Percentiles rank a stretch among this genome's conserved stretches.
Conservation (phyloP, 768 basidiomycete genomes). For the Clavaria fumosa region DNA sequence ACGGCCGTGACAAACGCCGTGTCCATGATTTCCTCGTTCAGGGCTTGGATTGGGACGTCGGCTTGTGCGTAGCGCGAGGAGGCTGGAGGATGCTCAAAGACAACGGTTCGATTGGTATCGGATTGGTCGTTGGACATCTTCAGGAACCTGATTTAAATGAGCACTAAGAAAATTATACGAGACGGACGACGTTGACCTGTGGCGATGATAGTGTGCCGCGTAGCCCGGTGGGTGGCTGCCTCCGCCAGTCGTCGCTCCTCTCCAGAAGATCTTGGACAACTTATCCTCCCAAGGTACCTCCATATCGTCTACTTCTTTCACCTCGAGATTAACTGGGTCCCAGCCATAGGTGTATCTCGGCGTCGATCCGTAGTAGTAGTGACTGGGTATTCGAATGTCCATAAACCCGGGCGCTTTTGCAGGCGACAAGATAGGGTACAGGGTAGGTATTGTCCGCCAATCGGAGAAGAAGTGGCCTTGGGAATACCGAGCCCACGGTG, state of each 20-base stretch:
- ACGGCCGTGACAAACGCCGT: constrained; percentile 71
- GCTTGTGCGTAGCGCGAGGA: constrained; percentile 46
- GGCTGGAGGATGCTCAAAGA: constrained; percentile 51
- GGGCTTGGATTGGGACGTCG: constrained; percentile 35
- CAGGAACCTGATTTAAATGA: constrained; percentile 52
- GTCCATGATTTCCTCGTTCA: constrained; percentile 80
- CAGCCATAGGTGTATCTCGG: constrained; percentile 80
- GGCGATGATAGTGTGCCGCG: constrained; percentile 69
- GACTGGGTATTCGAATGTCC: constrained; percentile 89
- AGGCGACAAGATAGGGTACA: constrained; percentile 93
- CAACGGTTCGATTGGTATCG: constrained; percentile 40
- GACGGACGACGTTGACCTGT: too few relatives aligned
- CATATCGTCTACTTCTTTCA: constrained; percentile 70
- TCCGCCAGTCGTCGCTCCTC: constrained; percentile 92
- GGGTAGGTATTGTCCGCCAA: constrained; percentile 73
- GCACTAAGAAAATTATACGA: too few relatives aligned
- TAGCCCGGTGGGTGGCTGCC: constrained; percentile 80
- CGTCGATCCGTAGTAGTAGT: constrained; percentile 86
- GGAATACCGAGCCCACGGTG: constrained; percentile 69
- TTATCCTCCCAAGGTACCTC: constrained; percentile 86
- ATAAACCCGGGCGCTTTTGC: constrained; percentile 73
- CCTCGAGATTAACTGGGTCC: constrained; percentile 59
- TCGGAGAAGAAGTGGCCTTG: constrained; percentile 98
- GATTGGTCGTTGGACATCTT: constrained; percentile 56
- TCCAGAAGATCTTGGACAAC: constrained; percentile 79